Base-by-base conservation (phyloP, 192 early-diverging fungal species). In the Martensiomyces pterosporus region DNA sequence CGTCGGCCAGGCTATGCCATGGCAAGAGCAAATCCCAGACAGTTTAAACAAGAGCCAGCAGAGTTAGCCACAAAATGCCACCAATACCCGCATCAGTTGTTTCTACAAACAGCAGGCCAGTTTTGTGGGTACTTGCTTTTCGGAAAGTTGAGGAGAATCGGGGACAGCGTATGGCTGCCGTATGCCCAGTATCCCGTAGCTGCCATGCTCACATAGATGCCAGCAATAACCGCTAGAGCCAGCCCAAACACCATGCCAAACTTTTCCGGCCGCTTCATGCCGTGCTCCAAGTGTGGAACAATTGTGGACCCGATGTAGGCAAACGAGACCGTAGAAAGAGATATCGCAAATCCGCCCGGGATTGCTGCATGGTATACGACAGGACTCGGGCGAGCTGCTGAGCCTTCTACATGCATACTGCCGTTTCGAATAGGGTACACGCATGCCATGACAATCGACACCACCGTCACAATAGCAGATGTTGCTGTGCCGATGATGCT, bases 271-370 rank as follows among this genome's bases (percentile, higher is more conserved):
- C 82, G 52, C 29, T 55, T 55, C 89, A 91, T 88, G 18, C 78
- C 74, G 4, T 74, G 64, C 42, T 91, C 85, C 0, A 87, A 73
- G 55, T 91, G 84, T 0, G 89, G 82, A 19, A 87, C 87, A 34
- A 89, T 83, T 2, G 82, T 83, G 15, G 87, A 86, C 3, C 86
- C 86, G 38, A 79, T 52, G 35, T 81, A 89, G 2, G 83, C 79
- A 59, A 86, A 89, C 2, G 79, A 61, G 19, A 85, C 80, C 3
- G 82, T 81, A 1, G 80, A 82, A 6, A 91, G 60, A 0, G 84
- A 79, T 23, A 80, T 55, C 0, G 86, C 83, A 39, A 88, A 65
- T 9, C 69, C 69, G 21, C 57, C 47, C n/a, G 62, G 61, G 16
- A 65, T 46, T 9, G 49, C 57, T 14, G 39, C 62, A 47, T 29